These are phyloP conservation scores for Neurospora sp. DNA, from an alignment of 495 filamentous ascomycete species.

Conservation along the genomic window DNA sequence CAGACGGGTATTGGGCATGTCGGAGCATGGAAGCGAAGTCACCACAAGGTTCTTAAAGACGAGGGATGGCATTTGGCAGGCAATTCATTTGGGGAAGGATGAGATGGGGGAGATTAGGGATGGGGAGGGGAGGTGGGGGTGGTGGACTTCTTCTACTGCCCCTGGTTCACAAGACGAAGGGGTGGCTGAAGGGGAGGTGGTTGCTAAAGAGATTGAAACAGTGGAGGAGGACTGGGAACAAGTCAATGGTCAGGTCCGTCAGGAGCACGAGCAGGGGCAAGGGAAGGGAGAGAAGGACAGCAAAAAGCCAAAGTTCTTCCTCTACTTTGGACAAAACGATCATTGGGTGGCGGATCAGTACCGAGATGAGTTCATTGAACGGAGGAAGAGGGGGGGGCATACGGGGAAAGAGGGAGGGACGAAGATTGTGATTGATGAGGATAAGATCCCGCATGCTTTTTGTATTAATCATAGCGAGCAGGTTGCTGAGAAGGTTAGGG, in stretches of 20 bases:
- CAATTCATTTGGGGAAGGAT: conserved; percentile 49
- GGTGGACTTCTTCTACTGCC: conserved; percentile 44
- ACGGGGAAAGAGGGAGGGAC: conserved; percentile 34
- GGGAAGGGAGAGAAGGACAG: not conserved
- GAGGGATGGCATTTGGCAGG: conserved; percentile 55
- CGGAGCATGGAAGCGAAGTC: conserved; percentile 44
- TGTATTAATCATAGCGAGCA: conserved; percentile 57
- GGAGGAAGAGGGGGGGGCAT: conserved; percentile 26
- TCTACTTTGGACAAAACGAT: conserved; percentile 71
- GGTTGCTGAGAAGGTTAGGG: conserved; percentile 55
- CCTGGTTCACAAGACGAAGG: not conserved
- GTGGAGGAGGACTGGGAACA: not conserved
- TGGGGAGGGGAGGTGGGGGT: conserved; percentile 67
- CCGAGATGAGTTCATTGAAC: conserved; percentile 60
- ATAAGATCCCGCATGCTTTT: conserved; percentile 69
- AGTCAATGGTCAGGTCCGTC: not conserved
- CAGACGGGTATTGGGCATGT: conserved; percentile 40
- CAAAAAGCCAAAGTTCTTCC: conserved; percentile 46
- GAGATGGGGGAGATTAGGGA: conserved; percentile 69
- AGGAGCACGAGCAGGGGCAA: conserved; percentile 2
- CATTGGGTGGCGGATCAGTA: conserved; percentile 74
- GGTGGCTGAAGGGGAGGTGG: not conserved
- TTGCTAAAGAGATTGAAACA: not conserved
- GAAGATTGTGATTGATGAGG: conserved; percentile 61
- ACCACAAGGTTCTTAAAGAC: conserved; percentile 56